These are phyloP conservation scores for Termitomyces sp. DNA, from an alignment of 768 basidiomycete genomes.

Conservation along the genomic window DNA sequence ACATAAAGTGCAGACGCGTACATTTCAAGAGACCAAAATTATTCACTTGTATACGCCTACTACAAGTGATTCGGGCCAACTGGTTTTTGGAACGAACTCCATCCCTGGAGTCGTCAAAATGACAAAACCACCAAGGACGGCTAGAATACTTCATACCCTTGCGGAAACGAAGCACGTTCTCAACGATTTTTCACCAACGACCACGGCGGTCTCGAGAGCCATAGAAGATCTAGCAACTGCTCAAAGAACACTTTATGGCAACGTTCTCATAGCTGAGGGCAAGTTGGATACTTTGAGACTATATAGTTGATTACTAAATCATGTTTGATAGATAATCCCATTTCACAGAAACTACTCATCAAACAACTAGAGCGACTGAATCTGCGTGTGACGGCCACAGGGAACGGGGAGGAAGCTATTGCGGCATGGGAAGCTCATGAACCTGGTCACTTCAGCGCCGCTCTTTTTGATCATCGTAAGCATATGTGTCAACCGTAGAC, in stretches of 20 bases:
- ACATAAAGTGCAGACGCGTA: conserved; percentile 28
- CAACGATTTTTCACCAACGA: conserved; percentile 31
- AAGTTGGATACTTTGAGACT: not conserved
- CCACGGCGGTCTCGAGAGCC: conserved; percentile 32
- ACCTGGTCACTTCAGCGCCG: conserved; percentile 64
- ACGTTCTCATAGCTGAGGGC: conserved; percentile 73
- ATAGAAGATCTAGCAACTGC: conserved; percentile 41
- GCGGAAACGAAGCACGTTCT: conserved; percentile 53
- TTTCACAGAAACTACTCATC: conserved; percentile 61
- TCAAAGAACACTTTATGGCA: conserved; percentile 56
- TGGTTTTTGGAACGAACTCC: conserved; percentile 42
- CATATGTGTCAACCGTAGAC: not conserved
- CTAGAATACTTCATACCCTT: conserved; percentile 55
- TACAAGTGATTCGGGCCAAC: conserved; percentile 48
- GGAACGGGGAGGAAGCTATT: conserved; percentile 66
- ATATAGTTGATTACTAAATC: not conserved
- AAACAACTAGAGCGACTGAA: conserved; percentile 62
- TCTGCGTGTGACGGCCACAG: conserved; percentile 55
- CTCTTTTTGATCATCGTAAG: conserved; percentile 73
- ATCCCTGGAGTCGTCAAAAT: conserved; percentile 57
- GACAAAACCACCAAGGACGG: conserved; percentile 65
- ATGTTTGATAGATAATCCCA: conserved; percentile 51
- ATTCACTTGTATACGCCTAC: conserved; percentile 73
- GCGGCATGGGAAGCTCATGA: conserved; percentile 64
- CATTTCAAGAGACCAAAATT: conserved; percentile 52